phyloP scores from a whole-genome alignment of 2,329 filamentous ascomycete species.

The Colletotrichum sp. region DNA sequence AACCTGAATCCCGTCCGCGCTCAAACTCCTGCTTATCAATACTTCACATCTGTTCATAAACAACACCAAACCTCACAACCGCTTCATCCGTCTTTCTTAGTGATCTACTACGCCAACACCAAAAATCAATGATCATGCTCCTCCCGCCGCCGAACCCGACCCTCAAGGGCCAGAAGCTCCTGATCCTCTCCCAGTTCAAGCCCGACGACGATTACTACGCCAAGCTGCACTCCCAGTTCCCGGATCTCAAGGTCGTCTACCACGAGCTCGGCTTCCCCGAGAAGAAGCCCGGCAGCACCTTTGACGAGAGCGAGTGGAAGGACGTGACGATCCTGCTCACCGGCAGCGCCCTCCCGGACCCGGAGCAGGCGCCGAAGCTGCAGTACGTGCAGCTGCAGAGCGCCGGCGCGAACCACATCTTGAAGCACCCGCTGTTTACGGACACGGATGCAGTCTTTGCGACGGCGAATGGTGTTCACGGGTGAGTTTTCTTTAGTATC shows the following conservation, averaged over 20 bases:
- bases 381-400: slow-evolving; percentile 59
- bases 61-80: neutral
- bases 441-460: slow-evolving; percentile 56
- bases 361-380: slow-evolving; percentile 49
- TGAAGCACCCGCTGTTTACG: slow-evolving; percentile 50
- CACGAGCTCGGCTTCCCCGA: slow-evolving; percentile 32
- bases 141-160: slow-evolving; percentile 13
- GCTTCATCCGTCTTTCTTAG: no score
- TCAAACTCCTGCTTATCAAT: neutral
- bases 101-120: neutral
- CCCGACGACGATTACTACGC: slow-evolving; percentile 38
- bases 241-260: slow-evolving; percentile 45
- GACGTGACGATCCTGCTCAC: slow-evolving; percentile 55
- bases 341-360: slow-evolving; percentile 44
- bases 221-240: slow-evolving; percentile 42
- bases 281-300: slow-evolving; percentile 24
- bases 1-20: neutral
- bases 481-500: no score
- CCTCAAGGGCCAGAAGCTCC: slow-evolving; percentile 48
- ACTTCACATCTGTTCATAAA: neutral
- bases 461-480: slow-evolving; percentile 63
- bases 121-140: slow-evolving; percentile 14
- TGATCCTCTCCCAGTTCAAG: slow-evolving; percentile 41
- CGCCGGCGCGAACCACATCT: slow-evolving; percentile 57
- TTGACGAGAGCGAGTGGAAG: slow-evolving; percentile 46